A percentile compares a stretch with the other conserved stretches of the same genome.
Conservation (phyloP, 1,139 yeast species). For the Geotrichum candidum region DNA sequence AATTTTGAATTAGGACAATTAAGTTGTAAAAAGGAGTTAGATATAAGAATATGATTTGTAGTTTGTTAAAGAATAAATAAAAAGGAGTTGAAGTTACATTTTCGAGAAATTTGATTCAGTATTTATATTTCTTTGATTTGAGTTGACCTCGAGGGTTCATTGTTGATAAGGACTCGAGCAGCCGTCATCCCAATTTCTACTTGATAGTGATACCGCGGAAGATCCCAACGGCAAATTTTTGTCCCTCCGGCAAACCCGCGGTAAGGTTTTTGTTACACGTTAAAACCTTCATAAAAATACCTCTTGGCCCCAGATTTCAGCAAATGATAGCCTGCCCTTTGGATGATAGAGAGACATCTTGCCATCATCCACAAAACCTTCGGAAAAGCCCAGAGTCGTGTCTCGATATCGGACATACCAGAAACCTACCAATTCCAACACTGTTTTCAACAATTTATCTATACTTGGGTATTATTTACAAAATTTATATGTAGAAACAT, state of each 20-base stretch:
- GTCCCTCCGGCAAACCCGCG: background rate
- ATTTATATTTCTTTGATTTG: background rate
- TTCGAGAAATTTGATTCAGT: background rate
- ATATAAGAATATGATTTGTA: background rate
- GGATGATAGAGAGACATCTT: background rate
- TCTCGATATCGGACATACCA: background rate
- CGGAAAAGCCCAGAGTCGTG: background rate
- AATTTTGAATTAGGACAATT: background rate
- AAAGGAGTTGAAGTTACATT: background rate
- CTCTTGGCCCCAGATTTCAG: background rate
- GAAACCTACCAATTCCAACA: background rate
- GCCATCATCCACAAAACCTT: background rate
- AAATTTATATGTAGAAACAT: background rate
- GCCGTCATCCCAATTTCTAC: background rate
- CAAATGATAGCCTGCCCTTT: background rate
- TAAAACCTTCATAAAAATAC: background rate
- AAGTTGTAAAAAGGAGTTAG: no score
- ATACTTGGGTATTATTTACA: background rate
- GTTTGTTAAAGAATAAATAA: background rate
- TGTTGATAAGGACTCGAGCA: background rate
- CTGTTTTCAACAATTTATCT: background rate
- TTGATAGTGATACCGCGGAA: background rate
- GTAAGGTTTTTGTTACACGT: background rate
- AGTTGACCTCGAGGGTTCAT: background rate
- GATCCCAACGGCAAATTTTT: background rate